These are phyloP conservation scores for Xerocomellus intermedius DNA, from an alignment of 768 basidiomycete species.

Conservation along the genomic window DNA sequence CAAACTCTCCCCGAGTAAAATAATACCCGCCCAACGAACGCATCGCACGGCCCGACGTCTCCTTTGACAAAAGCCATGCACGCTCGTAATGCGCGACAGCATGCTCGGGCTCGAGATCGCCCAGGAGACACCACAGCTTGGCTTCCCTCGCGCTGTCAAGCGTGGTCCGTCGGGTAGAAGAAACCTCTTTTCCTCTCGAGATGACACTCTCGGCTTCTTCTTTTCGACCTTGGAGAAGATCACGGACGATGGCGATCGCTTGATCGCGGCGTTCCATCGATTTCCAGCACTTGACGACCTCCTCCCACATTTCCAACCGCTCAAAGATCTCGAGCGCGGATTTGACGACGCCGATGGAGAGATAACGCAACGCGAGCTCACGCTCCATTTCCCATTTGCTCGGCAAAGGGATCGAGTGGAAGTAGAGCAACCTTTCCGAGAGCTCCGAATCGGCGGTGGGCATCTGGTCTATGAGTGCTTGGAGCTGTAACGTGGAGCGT, in stretches of 20 bases:
- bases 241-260: constrained; percentile 77
- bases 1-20: constrained; percentile 66
- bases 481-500: constrained; percentile 87
- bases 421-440: constrained; percentile 72
- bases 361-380: constrained; percentile 82
- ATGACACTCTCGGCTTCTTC: constrained; percentile 78
- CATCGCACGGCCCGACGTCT: constrained; percentile 87
- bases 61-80: constrained; percentile 81
- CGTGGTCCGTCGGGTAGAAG: constrained; percentile 39
- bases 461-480: constrained; percentile 97
- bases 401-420: constrained; percentile 80
- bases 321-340: constrained; percentile 94
- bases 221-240: constrained; percentile 80
- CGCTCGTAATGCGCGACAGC: constrained; percentile 72
- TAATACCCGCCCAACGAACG: constrained; percentile 85
- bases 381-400: constrained; percentile 92
- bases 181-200: constrained; percentile 52
- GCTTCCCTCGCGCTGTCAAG: constrained; percentile 75
- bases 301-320: constrained; percentile 98
- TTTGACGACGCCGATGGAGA: constrained; percentile 82
- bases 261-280: constrained; percentile 76
- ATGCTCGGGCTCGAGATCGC: constrained; percentile 79
- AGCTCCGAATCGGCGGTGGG: constrained; percentile 77
- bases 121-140: constrained; percentile 93
- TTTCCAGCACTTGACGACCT: constrained; percentile 87